phyloP scores from a whole-genome alignment of 257 asterid genomes.

The Primulina eburnea region DNA sequence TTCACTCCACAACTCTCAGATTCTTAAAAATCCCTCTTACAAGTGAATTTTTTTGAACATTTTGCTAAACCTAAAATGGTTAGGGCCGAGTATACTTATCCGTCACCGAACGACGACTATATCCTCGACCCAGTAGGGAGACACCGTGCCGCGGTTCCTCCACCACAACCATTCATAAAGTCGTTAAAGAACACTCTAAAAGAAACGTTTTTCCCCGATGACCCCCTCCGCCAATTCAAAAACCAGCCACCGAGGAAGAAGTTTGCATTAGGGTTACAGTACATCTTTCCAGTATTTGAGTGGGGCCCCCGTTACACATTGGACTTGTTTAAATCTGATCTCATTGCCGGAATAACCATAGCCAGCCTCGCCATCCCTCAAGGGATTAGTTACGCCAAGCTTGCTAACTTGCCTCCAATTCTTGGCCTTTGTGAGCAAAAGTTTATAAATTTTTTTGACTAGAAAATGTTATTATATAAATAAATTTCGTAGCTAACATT shows the following conservation, averaged over 20 bases:
- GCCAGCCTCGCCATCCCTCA: constrained; percentile 89
- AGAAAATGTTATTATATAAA: too few species aligned
- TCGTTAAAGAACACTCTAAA: constrained; percentile 55
- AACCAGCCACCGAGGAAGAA: constrained; percentile 47
- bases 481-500: background rate
- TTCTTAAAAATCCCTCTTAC: background rate
- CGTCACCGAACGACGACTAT: constrained; percentile 14
- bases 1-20: constrained; percentile 10
- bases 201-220: constrained; percentile 78
- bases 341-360: constrained; percentile 79
- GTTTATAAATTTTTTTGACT: background rate
- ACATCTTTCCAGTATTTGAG: constrained; percentile 62
- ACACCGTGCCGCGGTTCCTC: constrained; percentile 53
- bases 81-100: constrained; percentile 38
- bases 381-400: constrained; percentile 88
- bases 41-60: background rate
- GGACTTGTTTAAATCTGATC: constrained; percentile 53
- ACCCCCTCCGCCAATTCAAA: constrained; percentile 79
- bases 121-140: background rate
- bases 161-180: constrained; percentile 57
- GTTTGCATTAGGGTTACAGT: constrained; percentile 51
- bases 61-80: constrained; percentile 36
- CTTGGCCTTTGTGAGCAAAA: constrained; percentile 69
- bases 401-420: constrained; percentile 83
- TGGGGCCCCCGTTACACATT: constrained; percentile 65